Base-by-base conservation (phyloP, 2,329 filamentous ascomycete genomes). In the Penicillium fuscoglaucum region DNA sequence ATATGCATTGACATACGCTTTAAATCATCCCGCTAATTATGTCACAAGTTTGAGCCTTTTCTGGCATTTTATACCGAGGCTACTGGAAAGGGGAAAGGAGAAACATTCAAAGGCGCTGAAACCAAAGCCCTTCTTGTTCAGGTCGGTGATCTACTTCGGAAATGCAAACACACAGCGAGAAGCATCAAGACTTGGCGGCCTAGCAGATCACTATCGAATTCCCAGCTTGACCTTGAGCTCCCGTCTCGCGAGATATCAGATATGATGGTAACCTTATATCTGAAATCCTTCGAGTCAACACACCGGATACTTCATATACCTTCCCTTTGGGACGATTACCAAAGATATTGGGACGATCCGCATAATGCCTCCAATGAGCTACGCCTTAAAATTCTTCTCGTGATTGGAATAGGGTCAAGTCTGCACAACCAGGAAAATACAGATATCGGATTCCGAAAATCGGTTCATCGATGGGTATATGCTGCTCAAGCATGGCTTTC, bases 401-500 rank as follows among this genome's bases (percentile, higher is more conserved):
- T 43, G 40, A 24, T 24, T 8, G 40, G 40, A 3, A 24, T 43
- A 43, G 19, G 19, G 5, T 43, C 40, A 8, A 43, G 40, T 13
- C 21, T 43, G 3, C 40, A 43, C 19, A 43, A 24, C 3, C 5
- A 43, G 19, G 40, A 43, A 43, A 24, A 24, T 43, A 5, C 19
- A 43, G 40, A 43, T 15, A 43, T 43, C 19, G 40, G 19, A 28
- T 21, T 28, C 17, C n/a, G 17, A 19, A 7, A 15, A n/a, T 9
- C 12, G 6, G 35, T 29, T 19, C 49, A 51, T 29, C 8, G 6
- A 10, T 55, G 31, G 52, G 26, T 59, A 17, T 33, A 55, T 50
- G 58, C 61, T 24, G 64, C 68, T n/a, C 66, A 73, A 29, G 51
- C 52, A 6, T 72, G 71, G 70, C 61, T 72, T 12, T 61, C 66